Base-by-base conservation (phyloP, 331 rosid species). In the Malus hybrid region DNA sequence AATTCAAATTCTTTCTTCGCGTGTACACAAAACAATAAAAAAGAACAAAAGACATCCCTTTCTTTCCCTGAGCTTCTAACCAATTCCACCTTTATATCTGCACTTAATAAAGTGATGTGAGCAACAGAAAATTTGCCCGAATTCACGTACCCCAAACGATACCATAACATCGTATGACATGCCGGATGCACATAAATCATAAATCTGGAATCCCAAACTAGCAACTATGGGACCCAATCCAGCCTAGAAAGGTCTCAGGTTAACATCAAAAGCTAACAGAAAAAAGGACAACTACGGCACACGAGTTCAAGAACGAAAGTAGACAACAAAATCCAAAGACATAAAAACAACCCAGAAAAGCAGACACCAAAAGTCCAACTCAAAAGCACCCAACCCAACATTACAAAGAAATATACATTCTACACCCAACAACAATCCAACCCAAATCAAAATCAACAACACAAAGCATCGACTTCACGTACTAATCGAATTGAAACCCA, bases 181-280 rank as follows among this genome's bases (percentile, higher is more conserved):
- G 61, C 53, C 53, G 16, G 34, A 20, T 33, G 70, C 63, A 66
- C 20, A 77, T 68, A 73, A 71, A 68, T 24, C 53, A 42, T 52
- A 82, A 72, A 65, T 28, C 71, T 42, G 66, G 67, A 77, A 56
- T 67, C 63, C 69, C 67, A 77, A 68, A 58, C 68, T 65, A 68
- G 75, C 65, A 63, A 24, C 42, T 70, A 84, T 53, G 85, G 87
- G 84, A 36, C 86, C 87, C 86, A 82, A 84, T 69, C 53, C 24
- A 67, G 19, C 83, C 75, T 55, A 57, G 80, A 77, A 79, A 78
- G 74, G 64, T 78, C 84, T 69, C 75, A 72, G 77, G 76, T 19
- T 42, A 63, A 66, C 70, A 78, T 71, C 77, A 84, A 80, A 71
- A 78, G 78, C 80, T 33, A 72, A 33, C 69, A 50, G 13, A 8